A percentile compares a stretch with the other conserved stretches of the same genome.
These are phyloP conservation scores for Talaromyces amestolkiae DNA, from an alignment of 2,329 filamentous ascomycete genomes.

Conservation along the genomic window DNA sequence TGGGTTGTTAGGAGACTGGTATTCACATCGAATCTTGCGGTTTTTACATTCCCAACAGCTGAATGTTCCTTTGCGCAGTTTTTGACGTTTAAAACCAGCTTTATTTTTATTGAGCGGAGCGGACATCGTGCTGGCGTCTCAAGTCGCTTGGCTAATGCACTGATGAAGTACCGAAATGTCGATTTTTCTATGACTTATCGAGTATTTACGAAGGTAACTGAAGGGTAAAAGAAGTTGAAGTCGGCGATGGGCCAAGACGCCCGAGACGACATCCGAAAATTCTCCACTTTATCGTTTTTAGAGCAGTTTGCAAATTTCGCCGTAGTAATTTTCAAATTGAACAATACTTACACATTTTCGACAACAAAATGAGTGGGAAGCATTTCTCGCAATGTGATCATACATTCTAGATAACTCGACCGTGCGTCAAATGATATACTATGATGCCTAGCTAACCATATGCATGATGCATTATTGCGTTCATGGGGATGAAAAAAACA, in stretches of 20 bases:
- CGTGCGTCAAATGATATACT: not conserved
- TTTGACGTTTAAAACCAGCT: constrained; percentile 39
- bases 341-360: not conserved
- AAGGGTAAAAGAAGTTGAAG: not conserved
- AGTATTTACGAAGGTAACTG: not conserved
- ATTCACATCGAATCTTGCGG: constrained; percentile 54
- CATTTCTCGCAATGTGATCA: not conserved
- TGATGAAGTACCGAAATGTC: no score
- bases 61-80: constrained; percentile 55
- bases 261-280: not conserved
- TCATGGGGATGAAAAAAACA: not conserved
- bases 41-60: constrained; percentile 61
- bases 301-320: not conserved
- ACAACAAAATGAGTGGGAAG: not conserved
- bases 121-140: not conserved
- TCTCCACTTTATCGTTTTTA: not conserved
- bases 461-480: not conserved
- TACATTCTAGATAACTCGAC: not conserved
- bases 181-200: not conserved
- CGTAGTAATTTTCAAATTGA: not conserved
- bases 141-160: no score
- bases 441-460: not conserved
- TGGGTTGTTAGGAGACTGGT: constrained; percentile 37
- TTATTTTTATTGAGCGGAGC: not conserved
- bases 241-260: not conserved